Evolutionary conservation across 331 rosid genomes (phyloP).

Genomic region (Telfairia occidentalis): DNA sequence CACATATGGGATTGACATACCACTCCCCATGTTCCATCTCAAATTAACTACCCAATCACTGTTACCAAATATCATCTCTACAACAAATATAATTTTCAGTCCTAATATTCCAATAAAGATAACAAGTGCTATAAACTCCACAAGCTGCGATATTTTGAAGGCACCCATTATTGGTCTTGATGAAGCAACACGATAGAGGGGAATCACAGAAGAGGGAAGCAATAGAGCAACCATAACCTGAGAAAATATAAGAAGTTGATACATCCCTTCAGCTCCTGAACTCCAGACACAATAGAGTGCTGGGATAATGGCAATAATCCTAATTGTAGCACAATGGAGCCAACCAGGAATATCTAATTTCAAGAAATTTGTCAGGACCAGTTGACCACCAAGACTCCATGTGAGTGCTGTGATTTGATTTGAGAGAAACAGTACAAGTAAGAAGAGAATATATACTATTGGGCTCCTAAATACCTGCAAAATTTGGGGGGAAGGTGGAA

Average conservation of each 20-base stretch:
- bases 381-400: slow-evolving; percentile 80
- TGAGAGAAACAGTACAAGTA: slow-evolving; percentile 53
- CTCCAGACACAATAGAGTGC: slow-evolving; percentile 86
- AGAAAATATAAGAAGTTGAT: slow-evolving; percentile 68
- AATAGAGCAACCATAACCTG: slow-evolving; percentile 74
- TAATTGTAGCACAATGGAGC: slow-evolving; percentile 84
- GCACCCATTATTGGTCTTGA: slow-evolving; percentile 81
- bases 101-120: slow-evolving; percentile 73
- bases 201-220: slow-evolving; percentile 85
- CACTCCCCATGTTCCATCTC: slow-evolving; percentile 58
- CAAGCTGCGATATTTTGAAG: slow-evolving; percentile 59
- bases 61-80: slow-evolving; percentile 77
- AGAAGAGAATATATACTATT: slow-evolving; percentile 36
- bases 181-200: slow-evolving; percentile 71
- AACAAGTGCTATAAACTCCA: slow-evolving; percentile 52
- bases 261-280: slow-evolving; percentile 91
- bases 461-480: slow-evolving; percentile 68
- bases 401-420: slow-evolving; percentile 59
- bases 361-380: slow-evolving; percentile 49
- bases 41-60: slow-evolving; percentile 77
- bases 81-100: slow-evolving; percentile 56
- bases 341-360: slow-evolving; percentile 86
- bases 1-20: slow-evolving; percentile 36
- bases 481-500: slow-evolving; percentile 9
- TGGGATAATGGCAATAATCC: slow-evolving; percentile 72